Evolutionary conservation across 208 protist species (phyloP).

Genomic region (Trypanosoma caninum): DNA sequence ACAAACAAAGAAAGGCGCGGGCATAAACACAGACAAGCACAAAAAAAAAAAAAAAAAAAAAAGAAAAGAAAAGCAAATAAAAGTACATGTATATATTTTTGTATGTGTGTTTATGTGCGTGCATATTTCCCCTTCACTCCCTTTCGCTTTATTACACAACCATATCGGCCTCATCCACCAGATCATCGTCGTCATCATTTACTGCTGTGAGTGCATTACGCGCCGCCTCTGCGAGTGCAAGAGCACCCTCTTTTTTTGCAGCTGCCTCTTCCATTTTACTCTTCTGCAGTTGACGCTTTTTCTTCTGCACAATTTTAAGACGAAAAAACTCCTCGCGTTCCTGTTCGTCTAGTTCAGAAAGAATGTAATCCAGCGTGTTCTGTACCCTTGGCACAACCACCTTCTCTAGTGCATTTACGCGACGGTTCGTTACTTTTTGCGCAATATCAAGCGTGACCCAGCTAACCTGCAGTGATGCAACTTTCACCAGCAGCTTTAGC

Average conservation of each 20-base stretch:
- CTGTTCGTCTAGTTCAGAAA: slow-evolving; percentile 98
- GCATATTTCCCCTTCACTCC: not conserved
- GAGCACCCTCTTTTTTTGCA: not conserved
- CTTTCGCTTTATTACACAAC: slow-evolving; percentile 39
- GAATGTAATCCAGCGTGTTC: slow-evolving; percentile 98
- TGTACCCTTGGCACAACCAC: slow-evolving; percentile 98
- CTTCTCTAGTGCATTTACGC: slow-evolving; percentile 99
- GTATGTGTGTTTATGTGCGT: not conserved
- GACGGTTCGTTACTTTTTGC: slow-evolving; percentile 99
- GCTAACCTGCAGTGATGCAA: slow-evolving; percentile 97
- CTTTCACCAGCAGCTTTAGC: slow-evolving; percentile 91
- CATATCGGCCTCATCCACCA: slow-evolving; percentile 65
- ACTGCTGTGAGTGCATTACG: not conserved
- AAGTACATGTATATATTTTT: not conserved
- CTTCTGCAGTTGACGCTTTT: slow-evolving; percentile 87
- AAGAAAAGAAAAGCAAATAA: slow-evolving; percentile 4
- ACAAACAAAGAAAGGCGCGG: not conserved
- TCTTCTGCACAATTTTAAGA: slow-evolving; percentile 98
- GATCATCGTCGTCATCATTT: slow-evolving; percentile 27
- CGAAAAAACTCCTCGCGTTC: slow-evolving; percentile 99
- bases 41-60: slow-evolving; percentile 13
- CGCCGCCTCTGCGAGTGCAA: slow-evolving; percentile 11
- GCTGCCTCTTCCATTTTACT: slow-evolving; percentile 13
- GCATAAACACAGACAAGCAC: slow-evolving; percentile 5
- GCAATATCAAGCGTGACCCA: slow-evolving; percentile 97